Evolutionary conservation across 2,329 filamentous ascomycete genomes (phyloP), one percentile per base, ranked within the genome.

Genomic region (Thielaviopsis ethacetica): DNA sequence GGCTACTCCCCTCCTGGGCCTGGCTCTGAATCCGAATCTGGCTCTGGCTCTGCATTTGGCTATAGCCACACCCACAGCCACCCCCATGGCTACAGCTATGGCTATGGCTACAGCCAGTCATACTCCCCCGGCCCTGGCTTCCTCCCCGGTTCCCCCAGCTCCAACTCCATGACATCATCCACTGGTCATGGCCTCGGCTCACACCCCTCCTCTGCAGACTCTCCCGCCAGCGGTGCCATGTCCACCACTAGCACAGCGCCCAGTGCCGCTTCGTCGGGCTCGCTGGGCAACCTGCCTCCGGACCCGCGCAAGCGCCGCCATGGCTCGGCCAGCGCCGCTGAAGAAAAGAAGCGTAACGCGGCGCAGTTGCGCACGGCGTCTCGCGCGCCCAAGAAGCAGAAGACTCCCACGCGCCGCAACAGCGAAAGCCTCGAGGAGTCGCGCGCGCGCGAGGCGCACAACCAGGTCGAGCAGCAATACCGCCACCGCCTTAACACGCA

Each of bases 401-500:
- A 58, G 51, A 41, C 53, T 15, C 59, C 59, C 2, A 49, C 50
- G 2, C 38, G 54, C 26, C 47, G 53, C 4, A 75, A 1, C 71
- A 78, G 65, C 66, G 69, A 51, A 75, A 78, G 62, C 66, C 77
- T 1, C 71, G 78, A 58, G 71, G 71, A 51, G 63, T 65, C 12
- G 59, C 63, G 67, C 58, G 63, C 66, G 1, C 63, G 67, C 15
- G 67, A 65, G 57, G 66, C 66, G 52, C 73, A 76, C 63, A 76
- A 76, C 65, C 71, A 74, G 56, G 73, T 75, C 9, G 73, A 76
- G 66, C 74, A 75, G 64, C 72, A 75, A 63, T 76, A 76, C 66
- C 72, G 73, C 41, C 74, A 75, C 66, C 67, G 73, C 24, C 71
- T 76, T 38, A 76, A 75, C 61, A 66, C 68, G 2, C 72, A 76